A percentile compares a stretch with the other conserved stretches of the same genome.
These are phyloP conservation scores for Pelargonium australe DNA, from an alignment of 441 rosid species.

Conservation along the genomic window DNA sequence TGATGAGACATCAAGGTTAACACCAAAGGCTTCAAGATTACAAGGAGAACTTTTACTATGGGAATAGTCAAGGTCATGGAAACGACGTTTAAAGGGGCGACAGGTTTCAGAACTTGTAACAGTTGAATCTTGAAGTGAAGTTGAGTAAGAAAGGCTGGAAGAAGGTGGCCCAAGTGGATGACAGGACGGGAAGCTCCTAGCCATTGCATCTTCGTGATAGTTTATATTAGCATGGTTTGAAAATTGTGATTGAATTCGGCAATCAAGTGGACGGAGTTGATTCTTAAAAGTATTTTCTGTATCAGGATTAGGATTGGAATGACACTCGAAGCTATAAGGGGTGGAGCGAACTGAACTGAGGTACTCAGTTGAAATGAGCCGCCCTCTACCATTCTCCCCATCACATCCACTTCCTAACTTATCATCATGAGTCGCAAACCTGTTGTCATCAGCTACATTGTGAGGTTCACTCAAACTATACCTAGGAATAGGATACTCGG, in stretches of 20 bases:
- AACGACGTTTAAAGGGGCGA: neutral
- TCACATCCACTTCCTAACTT: constrained; percentile 20
- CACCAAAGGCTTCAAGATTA: constrained; percentile 24
- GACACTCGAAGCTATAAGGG: constrained; percentile 9
- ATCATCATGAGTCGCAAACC: constrained; percentile 15
- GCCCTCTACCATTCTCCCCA: constrained; percentile 21
- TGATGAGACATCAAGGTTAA: constrained; percentile 14
- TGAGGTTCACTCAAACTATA: constrained; percentile 19
- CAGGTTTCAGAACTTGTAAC: neutral
- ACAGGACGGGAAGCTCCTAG: neutral
- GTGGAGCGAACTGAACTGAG: constrained; percentile 19
- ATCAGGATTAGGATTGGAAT: constrained; percentile 18
- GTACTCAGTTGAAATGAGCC: constrained; percentile 8
- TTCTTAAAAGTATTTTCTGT: constrained; percentile 23
- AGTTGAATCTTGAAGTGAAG: neutral
- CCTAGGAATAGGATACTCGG: constrained; percentile 17
- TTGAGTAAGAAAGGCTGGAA: neutral
- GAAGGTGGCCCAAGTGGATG: neutral
- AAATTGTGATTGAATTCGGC: constrained; percentile 18
- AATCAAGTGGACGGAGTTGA: constrained; percentile 20
- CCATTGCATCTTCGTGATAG: constrained; percentile 21
- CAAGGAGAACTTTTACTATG: constrained; percentile 19
- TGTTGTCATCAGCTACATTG: constrained; percentile 16
- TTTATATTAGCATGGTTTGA: constrained; percentile 21
- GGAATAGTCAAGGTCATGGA: neutral